phyloP scores from a whole-genome alignment of 2,329 filamentous ascomycete species.

The Diaporthe ampelina region DNA sequence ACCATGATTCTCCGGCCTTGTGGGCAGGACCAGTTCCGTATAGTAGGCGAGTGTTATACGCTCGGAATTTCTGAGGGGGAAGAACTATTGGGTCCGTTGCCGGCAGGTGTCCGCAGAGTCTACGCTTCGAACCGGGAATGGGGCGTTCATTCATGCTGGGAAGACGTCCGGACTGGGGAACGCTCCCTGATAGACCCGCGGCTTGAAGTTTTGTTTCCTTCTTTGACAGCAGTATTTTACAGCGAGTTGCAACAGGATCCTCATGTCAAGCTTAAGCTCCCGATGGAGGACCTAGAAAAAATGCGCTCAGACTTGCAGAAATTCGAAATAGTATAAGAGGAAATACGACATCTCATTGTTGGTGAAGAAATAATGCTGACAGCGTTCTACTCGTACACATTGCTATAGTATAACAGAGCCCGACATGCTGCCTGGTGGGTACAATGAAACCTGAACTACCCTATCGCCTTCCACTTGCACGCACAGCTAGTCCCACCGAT shows the following conservation, averaged over 20 bases:
- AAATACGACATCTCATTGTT: not conserved
- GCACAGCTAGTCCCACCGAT: not conserved
- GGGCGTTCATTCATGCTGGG: conserved; percentile 13
- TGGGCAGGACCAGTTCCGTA: not conserved
- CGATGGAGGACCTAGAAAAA: not conserved
- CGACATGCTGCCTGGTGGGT: no score
- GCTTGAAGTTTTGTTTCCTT: not conserved
- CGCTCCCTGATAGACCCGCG: not conserved
- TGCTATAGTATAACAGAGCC: no score
- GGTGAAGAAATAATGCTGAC: no score
- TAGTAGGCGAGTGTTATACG: not conserved
- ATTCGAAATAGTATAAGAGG: not conserved
- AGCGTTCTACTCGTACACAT: no score
- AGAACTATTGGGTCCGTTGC: not conserved
- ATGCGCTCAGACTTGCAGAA: not conserved
- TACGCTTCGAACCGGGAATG: conserved; percentile 9
- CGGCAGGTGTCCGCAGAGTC: not conserved
- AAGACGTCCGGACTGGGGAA: not conserved
- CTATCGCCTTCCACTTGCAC: not conserved
- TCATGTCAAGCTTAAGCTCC: not conserved
- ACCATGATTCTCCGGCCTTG: not conserved
- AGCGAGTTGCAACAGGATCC: not conserved
- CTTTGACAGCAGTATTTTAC: no score
- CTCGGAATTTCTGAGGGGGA: not conserved
- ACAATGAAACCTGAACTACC: no score